These are phyloP conservation scores for Urtica urens DNA, from an alignment of 306 rosid genomes.

Conservation along the genomic window DNA sequence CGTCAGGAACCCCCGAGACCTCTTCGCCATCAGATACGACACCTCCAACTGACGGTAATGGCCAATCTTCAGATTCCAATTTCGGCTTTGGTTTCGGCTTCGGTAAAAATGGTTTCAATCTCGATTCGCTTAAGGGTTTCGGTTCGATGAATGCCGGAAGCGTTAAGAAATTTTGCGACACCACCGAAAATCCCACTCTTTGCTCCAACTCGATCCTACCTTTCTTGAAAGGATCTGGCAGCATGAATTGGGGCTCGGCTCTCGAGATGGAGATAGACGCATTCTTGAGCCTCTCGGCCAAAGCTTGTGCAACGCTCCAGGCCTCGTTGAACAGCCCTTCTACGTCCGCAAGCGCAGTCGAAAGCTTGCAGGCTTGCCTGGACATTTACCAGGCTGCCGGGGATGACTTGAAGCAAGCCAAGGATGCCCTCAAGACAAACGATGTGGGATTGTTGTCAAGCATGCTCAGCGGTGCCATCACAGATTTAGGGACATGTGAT, in stretches of 20 bases:
- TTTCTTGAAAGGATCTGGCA: background rate
- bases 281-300: background rate
- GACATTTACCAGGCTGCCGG: slow-evolving; percentile 3
- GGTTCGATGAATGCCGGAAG: background rate
- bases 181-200: slow-evolving; percentile 3
- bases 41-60: background rate
- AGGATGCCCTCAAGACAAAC: background rate
- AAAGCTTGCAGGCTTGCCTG: background rate
- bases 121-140: no score
- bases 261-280: slow-evolving; percentile 9
- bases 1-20: background rate
- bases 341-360: background rate
- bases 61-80: no score
- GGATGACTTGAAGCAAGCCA: slow-evolving; percentile 4
- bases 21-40: background rate
- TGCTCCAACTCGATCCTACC: slow-evolving; percentile 13
- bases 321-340: background rate
- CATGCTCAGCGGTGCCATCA: slow-evolving; percentile 14
- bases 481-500: slow-evolving; percentile 14
- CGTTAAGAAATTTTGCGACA: background rate
- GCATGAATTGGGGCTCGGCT: background rate
- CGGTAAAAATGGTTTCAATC: no score
- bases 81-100: no score
- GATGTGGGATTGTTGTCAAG: background rate
- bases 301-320: slow-evolving; percentile 1